Evolutionary conservation across 2,329 filamentous ascomycete genomes (phyloP), one percentile per base, ranked within the genome.

Genomic region (Alternaria gansuensis): DNA sequence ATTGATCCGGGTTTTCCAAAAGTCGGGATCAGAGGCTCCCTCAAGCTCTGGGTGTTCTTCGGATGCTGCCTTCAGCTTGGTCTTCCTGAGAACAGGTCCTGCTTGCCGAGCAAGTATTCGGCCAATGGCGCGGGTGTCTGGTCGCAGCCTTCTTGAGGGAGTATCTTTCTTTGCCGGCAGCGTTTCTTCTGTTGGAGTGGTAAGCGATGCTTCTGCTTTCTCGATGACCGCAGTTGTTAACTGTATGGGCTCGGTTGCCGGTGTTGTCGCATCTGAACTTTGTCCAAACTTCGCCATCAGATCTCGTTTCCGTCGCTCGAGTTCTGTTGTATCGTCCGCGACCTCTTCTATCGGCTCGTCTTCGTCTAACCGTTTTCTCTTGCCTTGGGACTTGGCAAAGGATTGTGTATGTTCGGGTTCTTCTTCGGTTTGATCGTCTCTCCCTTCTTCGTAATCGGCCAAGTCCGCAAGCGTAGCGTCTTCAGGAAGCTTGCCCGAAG

Each of bases 1-100:
- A 10, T 81, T 84, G 59, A 97, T 88, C 65, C 88, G 92, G 4
- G 86, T 80, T 65, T 86, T 86, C 93, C 93, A 97, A 23, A 85
- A 83, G 29, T 90, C 83, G 0, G 84, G 78, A 43, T 87, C 82
- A 43, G 85, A 64, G 34, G 66, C 66, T 8, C 64, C 65, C 40
- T 71, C 71, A 9, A 66, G 66, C 36, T 73, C 71, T 13, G 68
- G 63, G 9, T 60, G 46, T 34, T 62, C 45, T 23, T 73, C 68
- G 24, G 66, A 33, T 8, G 31, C 60, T n/a, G 46, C 29, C 44
- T 71, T 69, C 0, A 56, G 44, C 40, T 66, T 69, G 40, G 57
- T 23, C 46, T 70, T 72, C 51, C 68, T 73, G 17, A 48, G 51
- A 26, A 66, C 34, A 28, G 62, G 64, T 53, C 63, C 63, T 31